phyloP scores from a whole-genome alignment of 2,329 filamentous ascomycete species.

The Clarireedia hainanense region DNA sequence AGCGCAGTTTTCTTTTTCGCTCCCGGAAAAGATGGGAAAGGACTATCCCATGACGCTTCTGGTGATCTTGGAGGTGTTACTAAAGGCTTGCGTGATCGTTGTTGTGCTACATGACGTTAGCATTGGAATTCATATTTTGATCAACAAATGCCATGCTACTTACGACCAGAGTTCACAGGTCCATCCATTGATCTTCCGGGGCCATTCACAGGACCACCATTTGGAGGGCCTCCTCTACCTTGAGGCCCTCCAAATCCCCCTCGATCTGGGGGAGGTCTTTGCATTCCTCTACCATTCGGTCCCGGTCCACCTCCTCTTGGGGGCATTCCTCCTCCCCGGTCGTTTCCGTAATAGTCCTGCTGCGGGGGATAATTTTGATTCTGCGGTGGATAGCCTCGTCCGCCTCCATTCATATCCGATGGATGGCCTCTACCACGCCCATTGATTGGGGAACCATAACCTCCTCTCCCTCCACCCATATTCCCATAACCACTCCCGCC shows the following conservation, averaged over 20 bases:
- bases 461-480: constrained; percentile 15
- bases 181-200: constrained; percentile 14
- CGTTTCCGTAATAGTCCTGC: constrained; percentile 25
- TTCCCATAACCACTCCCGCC: constrained; percentile 14
- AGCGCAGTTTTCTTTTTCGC: constrained; percentile 33
- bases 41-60: constrained; percentile 38
- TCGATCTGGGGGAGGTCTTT: constrained; percentile 22
- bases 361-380: constrained; percentile 24
- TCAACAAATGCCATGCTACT: not conserved
- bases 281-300: constrained; percentile 21
- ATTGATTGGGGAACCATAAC: constrained; percentile 22
- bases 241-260: constrained; percentile 20
- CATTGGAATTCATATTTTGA: not conserved
- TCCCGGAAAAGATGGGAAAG: constrained; percentile 39
- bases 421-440: constrained; percentile 19
- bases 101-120: constrained; percentile 11
- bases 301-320: constrained; percentile 16
- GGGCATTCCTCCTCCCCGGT: constrained; percentile 19
- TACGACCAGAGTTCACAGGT: constrained; percentile 8
- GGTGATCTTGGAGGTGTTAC: constrained; percentile 32
- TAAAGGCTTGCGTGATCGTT: constrained; percentile 19
- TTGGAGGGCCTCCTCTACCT: constrained; percentile 22
- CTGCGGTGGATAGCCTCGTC: constrained; percentile 21
- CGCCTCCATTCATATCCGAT: constrained; percentile 4
- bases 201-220: not conserved